Conservation (phyloP, 805 yeast genomes). For the Limtongozyma cylindracea region DNA sequence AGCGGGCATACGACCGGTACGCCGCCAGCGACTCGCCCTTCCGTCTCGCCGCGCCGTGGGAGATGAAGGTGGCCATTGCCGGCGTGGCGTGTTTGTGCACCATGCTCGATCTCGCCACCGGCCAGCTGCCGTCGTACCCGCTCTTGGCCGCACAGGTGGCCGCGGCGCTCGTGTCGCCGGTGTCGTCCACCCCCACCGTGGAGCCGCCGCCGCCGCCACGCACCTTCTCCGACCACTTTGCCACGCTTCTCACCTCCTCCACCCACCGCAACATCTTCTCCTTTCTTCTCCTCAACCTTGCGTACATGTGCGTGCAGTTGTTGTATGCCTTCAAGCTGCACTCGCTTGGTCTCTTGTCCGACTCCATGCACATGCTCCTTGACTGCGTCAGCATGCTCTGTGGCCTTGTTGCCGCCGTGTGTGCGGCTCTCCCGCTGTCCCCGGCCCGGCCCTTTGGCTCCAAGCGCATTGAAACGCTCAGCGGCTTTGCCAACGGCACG, state of each 20-base stretch:
- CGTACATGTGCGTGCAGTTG: conserved; percentile 87
- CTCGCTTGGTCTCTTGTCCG: conserved; percentile 77
- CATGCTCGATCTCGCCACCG: conserved; percentile 1
- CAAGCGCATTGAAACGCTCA: conserved; percentile 64
- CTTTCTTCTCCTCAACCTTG: conserved; percentile 60
- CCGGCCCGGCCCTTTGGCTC: conserved; percentile 74
- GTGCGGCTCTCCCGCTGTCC: conserved; percentile 14
- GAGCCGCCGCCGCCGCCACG: not conserved
- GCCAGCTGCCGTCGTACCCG: conserved; percentile 1
- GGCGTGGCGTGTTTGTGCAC: conserved; percentile 3
- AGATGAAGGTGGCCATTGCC: no score
- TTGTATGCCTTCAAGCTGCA: conserved; percentile 81
- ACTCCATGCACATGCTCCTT: conserved; percentile 86
- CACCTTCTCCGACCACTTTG: conserved; percentile 5
- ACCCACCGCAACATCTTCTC: conserved; percentile 82
- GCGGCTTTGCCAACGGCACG: conserved; percentile 91
- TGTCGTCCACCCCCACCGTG: not conserved
- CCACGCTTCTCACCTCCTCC: conserved; percentile 9
- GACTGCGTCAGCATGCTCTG: conserved; percentile 81
- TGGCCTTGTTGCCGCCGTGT: conserved; percentile 67
- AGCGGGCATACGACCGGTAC: no score
- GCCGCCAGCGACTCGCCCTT: no score
- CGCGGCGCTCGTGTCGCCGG: conserved; percentile 1
- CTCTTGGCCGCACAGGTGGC: conserved; percentile 1
- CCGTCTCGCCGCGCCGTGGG: no score